Base-by-base conservation (phyloP, 23 red algal species). In the Chondrus crispus region DNA sequence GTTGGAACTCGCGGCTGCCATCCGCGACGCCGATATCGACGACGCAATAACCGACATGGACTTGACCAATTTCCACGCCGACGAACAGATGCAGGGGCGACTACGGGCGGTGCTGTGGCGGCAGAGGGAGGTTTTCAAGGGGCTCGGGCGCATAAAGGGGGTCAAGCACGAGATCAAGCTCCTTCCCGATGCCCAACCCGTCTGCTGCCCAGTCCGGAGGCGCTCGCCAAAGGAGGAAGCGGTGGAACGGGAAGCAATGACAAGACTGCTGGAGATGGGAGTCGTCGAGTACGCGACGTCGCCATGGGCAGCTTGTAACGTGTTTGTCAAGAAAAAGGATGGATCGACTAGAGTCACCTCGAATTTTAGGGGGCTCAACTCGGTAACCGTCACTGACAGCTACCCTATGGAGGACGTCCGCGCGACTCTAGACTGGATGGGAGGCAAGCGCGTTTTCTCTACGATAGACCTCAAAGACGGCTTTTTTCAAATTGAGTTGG, bases 401-500 rank as follows among this genome's bases (percentile, higher is more conserved):
- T 89, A 84, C 85, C 68, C 85, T 0, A 35, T 81, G 68, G 66
- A 89, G 40, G 0, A 85, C 30, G 16, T 81, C 45, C 12, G 48
- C 12, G 20, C 19, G 42, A 0, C 18, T 14, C 41, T 89, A 16
- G 85, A 89, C 22, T 80, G 69, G 76, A 20, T 89, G 20, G 74
- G n/a, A 1, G 28, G 30, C 14, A 75, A 80, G 68, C 48, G 42
- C 18, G 20, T 89, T 76, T 84, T 1, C 38, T 82, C 85, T 18
- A n/a, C 18, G 16, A 0, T 89, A 20, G 1, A 85, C 85, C 48
- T 89, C 19, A 89, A 89, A 36, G 76, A 85, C 62, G 80, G 85
- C 11, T 89, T 83, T 77, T 89, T 18, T 47, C 60, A 89, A 1
- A 38, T 85, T 0, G 13, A 16, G 16, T 89, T 85, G 76, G 1